Evolutionary conservation across 352 stramenopile genomes (phyloP), one percentile per base, ranked within the genome.

Genomic region (Globisporangium cederbergense): DNA sequence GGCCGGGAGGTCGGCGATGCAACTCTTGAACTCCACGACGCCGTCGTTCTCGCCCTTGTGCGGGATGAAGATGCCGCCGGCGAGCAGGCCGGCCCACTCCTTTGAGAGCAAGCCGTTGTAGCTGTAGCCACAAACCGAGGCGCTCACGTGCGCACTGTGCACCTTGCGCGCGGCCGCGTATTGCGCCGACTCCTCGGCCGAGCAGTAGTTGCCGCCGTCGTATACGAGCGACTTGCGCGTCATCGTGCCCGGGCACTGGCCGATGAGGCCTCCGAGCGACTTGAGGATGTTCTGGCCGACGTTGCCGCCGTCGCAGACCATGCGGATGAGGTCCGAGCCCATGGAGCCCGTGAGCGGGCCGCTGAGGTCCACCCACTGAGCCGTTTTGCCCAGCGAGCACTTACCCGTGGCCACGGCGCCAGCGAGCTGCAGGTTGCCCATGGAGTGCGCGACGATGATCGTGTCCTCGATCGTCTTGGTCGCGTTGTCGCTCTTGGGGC

Each of bases 391-490:
- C 20, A 69, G 56, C 30, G 43, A 53, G 28, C 64, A 69, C 42
- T 65, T 64, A 9, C 64, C 64, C 5, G 54, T 69, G 7, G 64
- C 64, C 13, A 69, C 69, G 2, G 83, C 81, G 25, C 75, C 72
- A 0, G 62, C 67, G 14, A 89, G 34, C 40, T 81, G 75, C 10
- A 90, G 62, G 62, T 84, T 89, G 9, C 67, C 83, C 79, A 90
- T 88, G 14, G 83, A 92, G 61, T 92, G 80, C 1, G 65, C 72
- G 4, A 92, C 55, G 46, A 88, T 69, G 70, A 90, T 90, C 9
- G 81, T 83, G 62, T 90, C 70, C 58, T 79, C 74, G 67, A 89
- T 74, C 13, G 73, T 82, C 20, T 68, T 66, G 8, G 69, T 76
- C 8, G 54, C 47, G 0, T 30, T 9, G 55, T 75, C 62, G 67